Evolutionary conservation across 2,329 filamentous ascomycete species (phyloP), one percentile per base, ranked within the genome.

Genomic region (Clarireedia sp.): DNA sequence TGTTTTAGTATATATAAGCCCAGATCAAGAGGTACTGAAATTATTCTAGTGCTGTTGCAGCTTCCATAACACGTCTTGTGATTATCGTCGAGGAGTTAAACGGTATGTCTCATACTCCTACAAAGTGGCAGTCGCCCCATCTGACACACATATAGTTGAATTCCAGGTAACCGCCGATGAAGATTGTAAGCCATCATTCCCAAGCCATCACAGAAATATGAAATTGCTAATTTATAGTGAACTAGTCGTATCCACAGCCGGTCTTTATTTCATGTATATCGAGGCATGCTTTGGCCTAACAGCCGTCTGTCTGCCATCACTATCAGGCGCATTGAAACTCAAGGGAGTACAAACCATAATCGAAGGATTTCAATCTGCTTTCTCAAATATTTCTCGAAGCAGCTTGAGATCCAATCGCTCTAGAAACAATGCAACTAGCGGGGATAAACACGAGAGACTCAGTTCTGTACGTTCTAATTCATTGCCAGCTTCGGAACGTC

Each of bases 351-450:
- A 41, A 41, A n/a, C 16, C 6, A n/a, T 41, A 16, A n/a, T 17
- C 38, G 38, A 41, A n/a, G 38, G 38, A 8, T 41, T n/a, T 19
- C 17, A 8, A n/a, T 16, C 38, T 41, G 16, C 38, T 14, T 41
- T 58, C 66, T 14, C 73, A 78, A 55, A 72, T 74, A 17, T 37
- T 63, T 21, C 23, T 23, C 19, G 53, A 66, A 2, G 60, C 17
- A 17, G 41, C 41, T 17, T 44, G 41, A 23, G 16, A 21, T 44
- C 41, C 3, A 44, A 44, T 44, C 17, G 41, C 21, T 44, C 41
- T n/a, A 44, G 41, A 44, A n/a, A 9, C 41, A 23, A 44, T 19
- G 41, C 9, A 19, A 10, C 41, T n/a, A 44, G 10, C 17, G 41
- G 17, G 17, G 41, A 17, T 10, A 44, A 44, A 44, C 41, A 44